Evolutionary conservation across 2,329 filamentous ascomycete genomes (phyloP).

Genomic region (Epichloe hybrida): DNA sequence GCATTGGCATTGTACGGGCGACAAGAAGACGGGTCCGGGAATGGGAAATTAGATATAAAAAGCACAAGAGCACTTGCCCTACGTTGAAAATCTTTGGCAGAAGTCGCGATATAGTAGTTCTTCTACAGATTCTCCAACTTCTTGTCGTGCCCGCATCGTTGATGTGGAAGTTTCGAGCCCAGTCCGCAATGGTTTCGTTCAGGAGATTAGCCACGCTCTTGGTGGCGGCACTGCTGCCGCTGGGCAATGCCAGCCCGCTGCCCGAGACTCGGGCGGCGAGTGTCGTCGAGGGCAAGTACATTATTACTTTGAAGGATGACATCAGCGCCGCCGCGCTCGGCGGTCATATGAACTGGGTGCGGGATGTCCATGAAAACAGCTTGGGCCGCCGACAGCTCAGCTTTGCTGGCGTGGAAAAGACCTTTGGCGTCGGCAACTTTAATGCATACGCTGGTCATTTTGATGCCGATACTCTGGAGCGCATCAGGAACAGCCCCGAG

Average conservation of each 20-base stretch:
- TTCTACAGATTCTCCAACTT: not conserved
- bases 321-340: slow-evolving; percentile 18
- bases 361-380: slow-evolving; percentile 17
- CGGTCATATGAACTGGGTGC: slow-evolving; percentile 21
- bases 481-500: slow-evolving; percentile 24
- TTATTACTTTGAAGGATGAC: slow-evolving; percentile 29
- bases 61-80: no score
- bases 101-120: no score
- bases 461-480: slow-evolving; percentile 25
- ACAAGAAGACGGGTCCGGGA: no score
- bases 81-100: no score
- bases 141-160: not conserved
- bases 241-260: not conserved
- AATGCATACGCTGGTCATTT: slow-evolving; percentile 31
- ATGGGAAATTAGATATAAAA: not conserved
- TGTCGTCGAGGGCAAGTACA: slow-evolving; percentile 27
- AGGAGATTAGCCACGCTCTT: not conserved
- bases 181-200: not conserved
- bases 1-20: not conserved
- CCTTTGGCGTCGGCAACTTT: slow-evolving; percentile 19
- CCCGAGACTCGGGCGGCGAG: not conserved
- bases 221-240: not conserved
- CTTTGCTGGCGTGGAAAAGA: slow-evolving; percentile 18
- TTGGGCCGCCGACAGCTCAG: slow-evolving; percentile 20
- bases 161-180: not conserved